These are phyloP conservation scores for Chenopodium quinoa DNA, from an alignment of 148 eudicot genomes.

Conservation along the genomic window DNA sequence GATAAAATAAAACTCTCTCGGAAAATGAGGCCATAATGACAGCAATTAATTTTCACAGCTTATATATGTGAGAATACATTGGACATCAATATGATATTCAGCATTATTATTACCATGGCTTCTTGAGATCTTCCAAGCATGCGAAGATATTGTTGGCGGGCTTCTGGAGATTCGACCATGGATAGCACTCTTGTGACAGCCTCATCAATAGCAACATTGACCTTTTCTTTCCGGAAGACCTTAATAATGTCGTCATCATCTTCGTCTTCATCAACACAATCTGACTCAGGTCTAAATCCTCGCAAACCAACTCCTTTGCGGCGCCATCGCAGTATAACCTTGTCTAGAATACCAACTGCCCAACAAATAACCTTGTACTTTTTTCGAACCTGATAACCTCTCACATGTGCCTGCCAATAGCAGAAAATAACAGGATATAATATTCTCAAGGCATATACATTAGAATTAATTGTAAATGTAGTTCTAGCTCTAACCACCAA, in stretches of 20 bases:
- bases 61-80: not conserved
- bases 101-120: slow-evolving; percentile 60
- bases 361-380: slow-evolving; percentile 73
- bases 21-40: not conserved
- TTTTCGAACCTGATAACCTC: slow-evolving; percentile 90
- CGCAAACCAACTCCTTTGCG: slow-evolving; percentile 80
- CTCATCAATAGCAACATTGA: slow-evolving; percentile 70
- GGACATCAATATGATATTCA: not conserved
- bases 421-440: slow-evolving; percentile 7
- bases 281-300: slow-evolving; percentile 58
- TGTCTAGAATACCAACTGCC: slow-evolving; percentile 86
- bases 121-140: slow-evolving; percentile 66
- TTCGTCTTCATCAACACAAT: slow-evolving; percentile 48
- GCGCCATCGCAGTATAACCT: slow-evolving; percentile 86
- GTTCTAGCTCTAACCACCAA: not conserved
- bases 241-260: slow-evolving; percentile 61
- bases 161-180: slow-evolving; percentile 81
- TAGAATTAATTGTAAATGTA: not conserved
- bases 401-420: slow-evolving; percentile 78
- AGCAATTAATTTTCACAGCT: not conserved
- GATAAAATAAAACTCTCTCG: not conserved
- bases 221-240: slow-evolving; percentile 70
- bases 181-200: slow-evolving; percentile 79
- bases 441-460: not conserved
- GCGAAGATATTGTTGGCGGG: slow-evolving; percentile 82